These are phyloP conservation scores for Claviceps arundinis DNA, from an alignment of 2,329 filamentous ascomycete species.

Conservation along the genomic window DNA sequence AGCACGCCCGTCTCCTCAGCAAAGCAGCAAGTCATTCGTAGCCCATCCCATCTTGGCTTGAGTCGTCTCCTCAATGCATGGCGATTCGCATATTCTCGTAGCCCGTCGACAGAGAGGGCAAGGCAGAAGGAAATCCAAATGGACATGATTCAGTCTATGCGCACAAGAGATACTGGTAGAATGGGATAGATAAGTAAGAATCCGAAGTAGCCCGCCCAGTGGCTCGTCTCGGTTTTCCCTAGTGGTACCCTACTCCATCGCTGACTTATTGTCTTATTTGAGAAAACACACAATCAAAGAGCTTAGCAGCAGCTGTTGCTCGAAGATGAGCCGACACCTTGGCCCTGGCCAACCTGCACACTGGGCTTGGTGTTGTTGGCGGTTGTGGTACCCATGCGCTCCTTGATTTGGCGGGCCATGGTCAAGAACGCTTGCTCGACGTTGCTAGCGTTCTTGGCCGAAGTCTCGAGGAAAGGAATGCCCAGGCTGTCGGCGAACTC, in stretches of 20 bases:
- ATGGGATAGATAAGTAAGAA: conserved; percentile 13
- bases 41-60: conserved; percentile 1
- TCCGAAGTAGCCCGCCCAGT: conserved; percentile 14
- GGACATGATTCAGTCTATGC: conserved; percentile 24
- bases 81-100: conserved; percentile 7
- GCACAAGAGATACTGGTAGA: conserved; percentile 15
- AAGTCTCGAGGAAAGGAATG: conserved; percentile 98
- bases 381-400: conserved; percentile 94
- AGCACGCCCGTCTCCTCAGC: not conserved
- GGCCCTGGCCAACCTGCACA: conserved; percentile 88
- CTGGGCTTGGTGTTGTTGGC: conserved; percentile 97
- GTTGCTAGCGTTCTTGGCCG: conserved; percentile 98
- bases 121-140: conserved; percentile 17
- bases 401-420: conserved; percentile 99
- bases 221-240: conserved; percentile 16
- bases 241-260: conserved; percentile 2
- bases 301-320: conserved; percentile 82
- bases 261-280: not conserved
- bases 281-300: not conserved
- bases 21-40: not conserved
- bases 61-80: conserved; percentile 9
- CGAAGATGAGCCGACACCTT: conserved; percentile 80
- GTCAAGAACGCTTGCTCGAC: conserved; percentile 99
- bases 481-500: conserved; percentile 98
- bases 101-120: conserved; percentile 3